A percentile compares a stretch with the other conserved stretches of the same genome.
Conservation (phyloP, 352 stramenopile species). For the Phytophthora macrochlamydospora region DNA sequence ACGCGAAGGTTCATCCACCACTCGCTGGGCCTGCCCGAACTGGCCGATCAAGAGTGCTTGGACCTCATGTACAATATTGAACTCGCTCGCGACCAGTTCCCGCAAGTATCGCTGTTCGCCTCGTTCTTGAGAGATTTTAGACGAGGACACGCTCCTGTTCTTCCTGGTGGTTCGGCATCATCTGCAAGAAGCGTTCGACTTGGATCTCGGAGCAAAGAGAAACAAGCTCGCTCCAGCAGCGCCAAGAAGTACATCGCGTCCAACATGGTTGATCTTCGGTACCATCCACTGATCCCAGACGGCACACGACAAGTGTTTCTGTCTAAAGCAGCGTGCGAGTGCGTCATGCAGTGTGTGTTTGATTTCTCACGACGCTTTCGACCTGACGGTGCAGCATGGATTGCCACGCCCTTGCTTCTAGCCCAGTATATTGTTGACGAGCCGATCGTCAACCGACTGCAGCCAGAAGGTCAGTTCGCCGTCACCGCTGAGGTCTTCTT, state of each 20-base stretch:
- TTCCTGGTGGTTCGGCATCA: conserved; percentile 54
- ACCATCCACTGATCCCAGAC: conserved; percentile 61
- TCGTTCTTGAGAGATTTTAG: conserved; percentile 74
- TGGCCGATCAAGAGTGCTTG: conserved; percentile 75
- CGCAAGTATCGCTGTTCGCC: conserved; percentile 56
- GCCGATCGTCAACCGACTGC: conserved; percentile 13
- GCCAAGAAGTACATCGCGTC: conserved; percentile 51
- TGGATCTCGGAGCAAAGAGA: conserved; percentile 67
- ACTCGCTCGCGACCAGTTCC: conserved; percentile 44
- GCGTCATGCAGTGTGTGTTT: conserved; percentile 52
- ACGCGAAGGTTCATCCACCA: conserved; percentile 55
- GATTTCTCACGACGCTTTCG: conserved; percentile 17
- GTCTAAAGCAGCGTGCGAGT: conserved; percentile 44
- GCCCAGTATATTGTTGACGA: conserved; percentile 49
- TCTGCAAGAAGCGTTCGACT: conserved; percentile 56
- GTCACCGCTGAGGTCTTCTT: conserved; percentile 53
- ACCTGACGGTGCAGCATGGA: conserved; percentile 7
- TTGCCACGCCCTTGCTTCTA: conserved; percentile 31
- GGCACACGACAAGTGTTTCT: conserved; percentile 62
- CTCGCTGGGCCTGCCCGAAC: conserved; percentile 47
- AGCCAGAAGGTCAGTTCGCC: conserved; percentile 23
- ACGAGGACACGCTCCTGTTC: conserved; percentile 71
- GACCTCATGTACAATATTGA: conserved; percentile 81
- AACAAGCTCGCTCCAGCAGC: conserved; percentile 48
- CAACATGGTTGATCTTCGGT: conserved; percentile 33